A percentile compares a stretch with the other conserved stretches of the same genome.
phyloP scores from a whole-genome alignment of 2,329 filamentous ascomycete species.

The Chaetomium globosum region DNA sequence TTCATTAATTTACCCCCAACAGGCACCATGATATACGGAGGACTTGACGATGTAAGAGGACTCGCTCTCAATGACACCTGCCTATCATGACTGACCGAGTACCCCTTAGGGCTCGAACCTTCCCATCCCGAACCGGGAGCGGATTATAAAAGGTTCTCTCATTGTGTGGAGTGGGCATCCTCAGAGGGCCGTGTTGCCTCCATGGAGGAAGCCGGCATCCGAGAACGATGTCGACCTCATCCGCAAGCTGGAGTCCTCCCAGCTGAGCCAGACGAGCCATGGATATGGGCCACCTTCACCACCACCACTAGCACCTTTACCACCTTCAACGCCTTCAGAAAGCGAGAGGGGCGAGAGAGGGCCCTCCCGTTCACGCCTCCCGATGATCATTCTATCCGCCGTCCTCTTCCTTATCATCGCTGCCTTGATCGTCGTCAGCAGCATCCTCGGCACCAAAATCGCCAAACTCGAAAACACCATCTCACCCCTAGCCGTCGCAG shows the following conservation, averaged over 20 bases:
- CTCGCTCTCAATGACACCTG: neutral
- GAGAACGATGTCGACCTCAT: neutral
- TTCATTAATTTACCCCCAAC: neutral
- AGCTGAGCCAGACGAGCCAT: neutral
- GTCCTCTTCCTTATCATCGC: constrained; percentile 14
- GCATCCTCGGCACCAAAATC: constrained; percentile 10
- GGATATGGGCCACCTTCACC: too few species aligned
- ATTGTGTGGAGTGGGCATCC: constrained; percentile 11
- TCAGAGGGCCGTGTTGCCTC: neutral
- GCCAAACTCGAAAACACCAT: constrained; percentile 13
- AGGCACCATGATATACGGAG: neutral
- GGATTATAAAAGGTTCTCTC: constrained; percentile 19
- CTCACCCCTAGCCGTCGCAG: neutral
- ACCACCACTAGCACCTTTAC: neutral
- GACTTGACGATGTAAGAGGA: constrained; percentile 10
- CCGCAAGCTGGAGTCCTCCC: constrained; percentile 1
- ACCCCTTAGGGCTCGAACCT: constrained; percentile 14
- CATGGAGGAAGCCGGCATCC: neutral
- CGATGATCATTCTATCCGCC: constrained; percentile 10
- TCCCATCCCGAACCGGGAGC: constrained; percentile 24
- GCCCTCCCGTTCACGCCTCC: constrained; percentile 1
- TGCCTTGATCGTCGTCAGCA: constrained; percentile 3
- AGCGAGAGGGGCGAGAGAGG: neutral
- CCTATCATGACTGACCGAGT: neutral
- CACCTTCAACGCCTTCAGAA: neutral